Evolutionary conservation across 2,329 filamentous ascomycete species (phyloP), one percentile per base, ranked within the genome.

Genomic region (Ophiostoma himal-ulmi): DNA sequence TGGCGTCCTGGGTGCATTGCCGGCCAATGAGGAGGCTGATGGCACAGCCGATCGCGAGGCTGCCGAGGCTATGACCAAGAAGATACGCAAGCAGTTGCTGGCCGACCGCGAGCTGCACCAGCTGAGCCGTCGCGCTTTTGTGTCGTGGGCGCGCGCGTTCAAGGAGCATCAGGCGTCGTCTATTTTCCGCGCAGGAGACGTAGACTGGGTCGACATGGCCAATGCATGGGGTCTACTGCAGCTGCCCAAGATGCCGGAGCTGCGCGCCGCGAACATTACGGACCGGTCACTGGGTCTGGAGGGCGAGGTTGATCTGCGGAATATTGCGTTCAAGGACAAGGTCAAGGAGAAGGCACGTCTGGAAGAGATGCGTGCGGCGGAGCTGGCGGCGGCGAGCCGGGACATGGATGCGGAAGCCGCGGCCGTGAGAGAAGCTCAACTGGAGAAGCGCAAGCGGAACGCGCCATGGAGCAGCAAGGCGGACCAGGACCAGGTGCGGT

Each of bases 191-290:
- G 83, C 93, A 1, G 79, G 84, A 3, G 93, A 96, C 76, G 83
- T 97, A 20, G 90, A 97, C 78, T 99, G 95, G 95, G 81, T 85
- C 5, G 90, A 93, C 69, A 83, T 95, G 0, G 94, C 89, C 0
- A 84, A 88, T 69, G 91, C 90, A 0, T 99, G 94, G 92, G 95
- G 92, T 1, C 83, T 99, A 0, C 83, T 97, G 1, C 89, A 89
- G 68, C 84, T 98, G 73, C 95, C 95, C 4, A 93, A 91, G 77
- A 99, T 99, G 95, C 94, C 95, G 0, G 95, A 99, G 79, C 81
- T 92, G 69, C 90, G 89, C 75, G 86, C 83, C 0, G 78, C 84
- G 5, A 94, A 91, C 83, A 85, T 88, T 14, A 90, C 90, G 5
- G 90, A 92, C 77, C 84, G 85, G 73, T 85, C 81, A 30, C 81